Percentiles rank a stretch among this genome's conserved stretches.
Conservation (phyloP, 495 filamentous ascomycete genomes). For the Acidomyces sp. region DNA sequence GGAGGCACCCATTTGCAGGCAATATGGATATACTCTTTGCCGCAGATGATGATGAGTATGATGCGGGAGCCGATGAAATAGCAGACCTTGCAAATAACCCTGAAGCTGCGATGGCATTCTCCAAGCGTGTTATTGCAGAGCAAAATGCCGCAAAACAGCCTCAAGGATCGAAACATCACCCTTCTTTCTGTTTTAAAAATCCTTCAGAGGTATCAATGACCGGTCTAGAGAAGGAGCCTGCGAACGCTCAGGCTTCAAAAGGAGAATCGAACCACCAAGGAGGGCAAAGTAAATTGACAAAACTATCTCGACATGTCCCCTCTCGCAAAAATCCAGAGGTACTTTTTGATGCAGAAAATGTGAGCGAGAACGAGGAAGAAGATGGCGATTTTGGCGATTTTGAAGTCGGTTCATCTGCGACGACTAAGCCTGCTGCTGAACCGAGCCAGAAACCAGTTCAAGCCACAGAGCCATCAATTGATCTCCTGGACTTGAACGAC, state of each 20-base stretch:
- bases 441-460: background rate
- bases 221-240: too few species aligned
- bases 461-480: background rate
- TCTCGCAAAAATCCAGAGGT: conserved; percentile 23
- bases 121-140: conserved; percentile 14
- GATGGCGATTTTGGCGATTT: conserved; percentile 44
- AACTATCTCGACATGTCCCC: conserved; percentile 10
- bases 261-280: too few species aligned
- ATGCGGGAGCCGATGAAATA: conserved; percentile 17
- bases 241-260: too few species aligned
- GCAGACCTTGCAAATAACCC: conserved; percentile 17
- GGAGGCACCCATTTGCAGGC: conserved; percentile 15
- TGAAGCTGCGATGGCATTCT: conserved; percentile 19
- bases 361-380: conserved; percentile 14
- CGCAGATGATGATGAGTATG: conserved; percentile 17
- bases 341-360: conserved; percentile 29
- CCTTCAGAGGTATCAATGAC: too few species aligned
- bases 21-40: conserved; percentile 19
- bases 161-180: too few species aligned
- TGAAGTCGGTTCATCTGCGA: conserved; percentile 29
- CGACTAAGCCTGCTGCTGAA: too few species aligned
- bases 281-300: too few species aligned
- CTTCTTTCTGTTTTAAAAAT: too few species aligned
- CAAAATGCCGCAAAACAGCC: background rate
- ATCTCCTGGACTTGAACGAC: conserved; percentile 8